Evolutionary conservation across 2,329 filamentous ascomycete genomes (phyloP), one percentile per base, ranked within the genome.

Genomic region (Diaporthe longicolla): DNA sequence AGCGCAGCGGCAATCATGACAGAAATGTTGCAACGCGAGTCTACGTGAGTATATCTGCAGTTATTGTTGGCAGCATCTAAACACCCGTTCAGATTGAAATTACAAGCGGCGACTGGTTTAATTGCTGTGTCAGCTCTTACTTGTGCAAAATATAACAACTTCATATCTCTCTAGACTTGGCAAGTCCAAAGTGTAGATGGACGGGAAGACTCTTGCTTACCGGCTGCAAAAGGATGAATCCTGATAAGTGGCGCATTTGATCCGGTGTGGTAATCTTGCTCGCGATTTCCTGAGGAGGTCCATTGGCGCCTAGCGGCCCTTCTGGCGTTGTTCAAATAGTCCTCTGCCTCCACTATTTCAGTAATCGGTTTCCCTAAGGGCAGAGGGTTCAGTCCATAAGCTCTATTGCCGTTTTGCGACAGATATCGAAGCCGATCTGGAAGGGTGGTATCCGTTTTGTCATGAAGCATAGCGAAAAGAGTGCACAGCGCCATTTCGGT

Each of bases 401-500:
- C 21, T 29, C 32, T 37, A 32, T 52, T 52, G 8, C 63, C 63
- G 11, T 37, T 15, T 15, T 1, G 3, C 29, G 54, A 59, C 43
- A 58, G 50, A 24, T 10, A 6, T 21, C 5, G 43, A 15, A 71
- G 45, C 21, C 69, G 55, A 21, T 1, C 8, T 10, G 40, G 21
- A 9, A 59, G n/a, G 0, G 11, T 2, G 2, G 17, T 4, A 2
- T 4, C 6, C 11, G 4, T 11, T 2, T 7, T 1, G 4, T 35
- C 43, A 7, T 66, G 26, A 11, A 50, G 3, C 15, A 15, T 1
- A 21, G 9, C 17, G 37, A 70, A n/a, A 29, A 70, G 68, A 48
- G n/a, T 50, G 54, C 68, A 70, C 29, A 70, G 54, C 26, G 68
- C 68, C 68, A 70, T 59, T 21, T 59, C 68, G n/a, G 68, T 70